phyloP scores from a whole-genome alignment of 352 stramenopile species.

The Labyrinthula sp. region DNA sequence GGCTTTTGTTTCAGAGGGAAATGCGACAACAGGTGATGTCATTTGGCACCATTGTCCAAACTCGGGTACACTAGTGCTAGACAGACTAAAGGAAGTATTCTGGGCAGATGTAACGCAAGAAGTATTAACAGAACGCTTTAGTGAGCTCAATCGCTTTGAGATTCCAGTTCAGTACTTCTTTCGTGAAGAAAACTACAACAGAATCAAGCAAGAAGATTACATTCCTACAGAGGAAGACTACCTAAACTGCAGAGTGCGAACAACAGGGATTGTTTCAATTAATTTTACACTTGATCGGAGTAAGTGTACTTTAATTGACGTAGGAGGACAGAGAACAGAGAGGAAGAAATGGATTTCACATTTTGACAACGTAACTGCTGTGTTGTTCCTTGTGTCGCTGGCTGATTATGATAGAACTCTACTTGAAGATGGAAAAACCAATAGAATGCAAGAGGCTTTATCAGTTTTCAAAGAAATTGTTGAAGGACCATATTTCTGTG shows the following conservation, averaged over 20 bases:
- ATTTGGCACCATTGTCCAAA: too few relatives aligned
- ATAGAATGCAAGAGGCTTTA: slow-evolving; percentile 43
- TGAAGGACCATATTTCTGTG: slow-evolving; percentile 41
- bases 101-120: slow-evolving; percentile 13
- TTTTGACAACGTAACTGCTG: slow-evolving; percentile 41
- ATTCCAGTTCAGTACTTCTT: slow-evolving; percentile 32
- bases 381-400: slow-evolving; percentile 61
- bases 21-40: too few relatives aligned
- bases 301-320: slow-evolving; percentile 46
- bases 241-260: slow-evolving; percentile 34
- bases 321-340: slow-evolving; percentile 48
- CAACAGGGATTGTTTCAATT: slow-evolving; percentile 38
- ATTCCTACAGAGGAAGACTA: slow-evolving; percentile 35
- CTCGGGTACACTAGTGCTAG: slow-evolving; percentile 19
- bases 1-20: too few relatives aligned
- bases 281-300: slow-evolving; percentile 41
- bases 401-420: slow-evolving; percentile 45
- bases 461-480: slow-evolving; percentile 45
- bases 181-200: slow-evolving; percentile 33
- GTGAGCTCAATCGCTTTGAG: slow-evolving; percentile 27
- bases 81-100: slow-evolving; percentile 21
- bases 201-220: slow-evolving; percentile 29
- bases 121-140: slow-evolving; percentile 9
- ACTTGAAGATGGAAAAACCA: slow-evolving; percentile 43
- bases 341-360: slow-evolving; percentile 53